Percentiles rank a stretch among this genome's conserved stretches.
Evolutionary conservation across 768 basidiomycete species (phyloP).

Genomic region (Mycena venus): DNA sequence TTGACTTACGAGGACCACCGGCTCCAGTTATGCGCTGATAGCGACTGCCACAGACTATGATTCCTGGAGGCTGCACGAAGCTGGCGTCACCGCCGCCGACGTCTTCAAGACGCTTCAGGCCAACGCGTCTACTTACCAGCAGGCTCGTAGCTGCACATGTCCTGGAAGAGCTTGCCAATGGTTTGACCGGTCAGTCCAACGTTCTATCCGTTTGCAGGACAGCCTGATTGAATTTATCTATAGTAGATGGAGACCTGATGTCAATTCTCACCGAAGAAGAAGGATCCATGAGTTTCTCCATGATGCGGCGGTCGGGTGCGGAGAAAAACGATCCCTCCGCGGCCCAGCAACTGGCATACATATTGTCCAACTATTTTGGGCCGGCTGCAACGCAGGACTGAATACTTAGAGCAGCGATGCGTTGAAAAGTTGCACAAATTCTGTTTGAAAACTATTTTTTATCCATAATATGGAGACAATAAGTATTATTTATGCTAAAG

Average conservation of each 20-base stretch:
- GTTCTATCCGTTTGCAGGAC: background rate
- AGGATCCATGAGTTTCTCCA: slow-evolving; percentile 87
- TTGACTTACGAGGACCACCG: background rate
- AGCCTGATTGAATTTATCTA: background rate
- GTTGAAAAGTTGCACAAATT: too few relatives aligned
- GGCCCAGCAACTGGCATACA: slow-evolving; percentile 69
- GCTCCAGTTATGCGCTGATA: slow-evolving; percentile 87
- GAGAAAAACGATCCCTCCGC: slow-evolving; percentile 58
- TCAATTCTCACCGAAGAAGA: slow-evolving; percentile 73
- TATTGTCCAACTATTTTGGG: slow-evolving; percentile 84
- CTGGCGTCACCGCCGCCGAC: slow-evolving; percentile 90
- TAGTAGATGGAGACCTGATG: background rate
- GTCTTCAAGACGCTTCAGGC: slow-evolving; percentile 89
- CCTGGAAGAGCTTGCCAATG: slow-evolving; percentile 65
- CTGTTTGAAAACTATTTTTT: too few relatives aligned
- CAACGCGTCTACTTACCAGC: slow-evolving; percentile 87
- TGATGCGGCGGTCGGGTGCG: slow-evolving; percentile 71
- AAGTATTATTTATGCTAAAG: too few relatives aligned
- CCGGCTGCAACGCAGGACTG: slow-evolving; percentile 11
- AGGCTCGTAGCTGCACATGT: slow-evolving; percentile 79
- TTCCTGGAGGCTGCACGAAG: slow-evolving; percentile 87
- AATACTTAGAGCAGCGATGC: background rate
- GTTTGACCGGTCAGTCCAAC: slow-evolving; percentile 7
- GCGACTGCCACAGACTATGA: slow-evolving; percentile 96
- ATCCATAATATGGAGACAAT: too few relatives aligned